Conservation (phyloP, 192 early-diverging fungal genomes). For the Piromyces finnis region DNA sequence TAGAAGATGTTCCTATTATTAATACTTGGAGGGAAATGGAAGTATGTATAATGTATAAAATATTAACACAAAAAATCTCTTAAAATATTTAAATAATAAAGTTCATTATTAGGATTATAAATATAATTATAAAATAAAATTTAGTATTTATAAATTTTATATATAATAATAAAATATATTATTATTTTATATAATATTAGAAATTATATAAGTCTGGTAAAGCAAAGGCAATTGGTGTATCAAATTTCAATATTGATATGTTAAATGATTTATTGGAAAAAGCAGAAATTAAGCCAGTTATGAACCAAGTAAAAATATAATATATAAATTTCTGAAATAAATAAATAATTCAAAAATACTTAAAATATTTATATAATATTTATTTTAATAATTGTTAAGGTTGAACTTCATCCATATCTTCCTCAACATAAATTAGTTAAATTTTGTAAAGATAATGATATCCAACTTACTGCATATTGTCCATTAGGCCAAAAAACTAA, state of each 20-base stretch:
- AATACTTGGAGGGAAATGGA: slow-evolving; percentile 76
- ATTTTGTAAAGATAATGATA: neutral
- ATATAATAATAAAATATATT: no score
- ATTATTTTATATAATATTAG: no score
- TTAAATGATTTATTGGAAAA: neutral
- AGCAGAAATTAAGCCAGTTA: neutral
- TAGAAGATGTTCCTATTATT: slow-evolving; percentile 23
- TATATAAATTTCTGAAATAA: no score
- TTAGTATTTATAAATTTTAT: no score
- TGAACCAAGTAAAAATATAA: neutral
- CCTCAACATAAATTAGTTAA: neutral
- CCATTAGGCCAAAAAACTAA: neutral
- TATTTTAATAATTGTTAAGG: neutral
- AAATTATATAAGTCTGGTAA: neutral
- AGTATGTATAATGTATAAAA: no score
- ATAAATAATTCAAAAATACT: neutral
- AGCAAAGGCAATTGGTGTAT: neutral
- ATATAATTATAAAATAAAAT: no score
- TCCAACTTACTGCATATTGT: neutral
- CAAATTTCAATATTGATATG: neutral
- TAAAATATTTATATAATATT: neutral
- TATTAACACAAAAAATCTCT: no score
- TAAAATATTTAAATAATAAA: no score
- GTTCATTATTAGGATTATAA: no score
- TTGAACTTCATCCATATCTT: neutral